Percentiles rank a stretch among this genome's conserved stretches.
These are phyloP conservation scores for Trichosporon sp. DNA, from an alignment of 1,284 basidiomycete species.

Conservation along the genomic window DNA sequence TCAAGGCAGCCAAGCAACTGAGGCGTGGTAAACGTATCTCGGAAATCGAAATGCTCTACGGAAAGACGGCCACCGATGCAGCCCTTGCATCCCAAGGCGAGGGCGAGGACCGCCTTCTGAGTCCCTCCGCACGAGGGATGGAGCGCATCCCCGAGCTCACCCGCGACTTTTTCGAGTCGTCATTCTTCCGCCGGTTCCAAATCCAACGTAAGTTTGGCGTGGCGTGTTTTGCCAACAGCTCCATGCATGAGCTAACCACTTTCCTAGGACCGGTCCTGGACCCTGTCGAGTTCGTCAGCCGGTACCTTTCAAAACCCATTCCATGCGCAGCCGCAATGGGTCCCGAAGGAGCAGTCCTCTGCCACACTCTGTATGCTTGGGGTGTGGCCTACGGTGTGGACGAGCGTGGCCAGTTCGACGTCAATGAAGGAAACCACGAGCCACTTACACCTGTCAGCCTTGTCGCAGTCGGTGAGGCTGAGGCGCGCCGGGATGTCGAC, in stretches of 20 bases:
- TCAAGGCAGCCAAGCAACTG: conserved; percentile 81
- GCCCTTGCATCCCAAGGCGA: conserved; percentile 40
- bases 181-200: conserved; percentile 78
- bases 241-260: neutral
- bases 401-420: conserved; percentile 64
- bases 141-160: conserved; percentile 63
- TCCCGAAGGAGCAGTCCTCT: conserved; percentile 57
- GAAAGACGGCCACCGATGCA: conserved; percentile 43
- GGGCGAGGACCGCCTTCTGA: conserved; percentile 28
- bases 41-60: conserved; percentile 65
- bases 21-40: conserved; percentile 79
- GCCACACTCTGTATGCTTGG: conserved; percentile 72
- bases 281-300: conserved; percentile 69
- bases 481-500: conserved; percentile 54
- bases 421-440: conserved; percentile 42
- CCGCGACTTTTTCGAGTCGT: conserved; percentile 74
- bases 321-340: conserved; percentile 65
- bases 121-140: conserved; percentile 29
- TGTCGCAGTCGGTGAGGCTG: conserved; percentile 32
- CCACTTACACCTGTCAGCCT: conserved; percentile 35
- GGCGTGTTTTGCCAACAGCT: neutral
- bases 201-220: conserved; percentile 67
- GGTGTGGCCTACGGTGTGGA: conserved; percentile 81
- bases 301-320: conserved; percentile 58
- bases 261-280: conserved; percentile 57